Conservation (phyloP, 768 basidiomycete species). For the Boletus rubropictus region DNA sequence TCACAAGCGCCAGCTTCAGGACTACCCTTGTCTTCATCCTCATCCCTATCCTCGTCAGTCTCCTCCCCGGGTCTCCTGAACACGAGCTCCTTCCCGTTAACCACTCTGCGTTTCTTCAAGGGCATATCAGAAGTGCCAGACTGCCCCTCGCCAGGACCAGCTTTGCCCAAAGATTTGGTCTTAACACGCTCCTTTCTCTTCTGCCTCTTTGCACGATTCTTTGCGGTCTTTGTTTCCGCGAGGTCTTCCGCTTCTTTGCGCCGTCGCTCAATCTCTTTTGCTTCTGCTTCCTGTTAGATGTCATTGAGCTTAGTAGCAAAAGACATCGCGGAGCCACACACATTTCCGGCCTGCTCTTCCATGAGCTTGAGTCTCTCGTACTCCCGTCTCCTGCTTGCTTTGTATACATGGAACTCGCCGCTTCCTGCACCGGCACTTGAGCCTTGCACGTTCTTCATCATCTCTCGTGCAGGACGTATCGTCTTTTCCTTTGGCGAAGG, state of each 20-base stretch:
- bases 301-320: background rate
- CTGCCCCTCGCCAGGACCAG: slow-evolving; percentile 22
- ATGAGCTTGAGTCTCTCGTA: slow-evolving; percentile 91
- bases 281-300: slow-evolving; percentile 55
- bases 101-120: slow-evolving; percentile 74
- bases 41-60: slow-evolving; percentile 40
- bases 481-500: slow-evolving; percentile 76
- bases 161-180: slow-evolving; percentile 32
- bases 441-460: slow-evolving; percentile 99
- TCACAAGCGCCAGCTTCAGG: background rate
- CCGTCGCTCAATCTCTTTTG: slow-evolving; percentile 69
- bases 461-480: slow-evolving; percentile 77
- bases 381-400: slow-evolving; percentile 87
- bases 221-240: slow-evolving; percentile 86
- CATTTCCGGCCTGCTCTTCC: slow-evolving; percentile 77
- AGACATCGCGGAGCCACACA: slow-evolving; percentile 29
- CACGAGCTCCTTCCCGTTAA: slow-evolving; percentile 68
- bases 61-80: slow-evolving; percentile 52
- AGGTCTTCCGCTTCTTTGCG: slow-evolving; percentile 62
- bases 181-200: slow-evolving; percentile 83
- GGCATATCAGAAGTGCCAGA: slow-evolving; percentile 36
- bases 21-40: slow-evolving; percentile 28
- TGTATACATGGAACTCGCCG: slow-evolving; percentile 98
- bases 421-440: slow-evolving; percentile 96
- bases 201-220: slow-evolving; percentile 89